Base-by-base conservation (phyloP, 139 green algal species). In the Chlamydomonas sphaeroides region DNA sequence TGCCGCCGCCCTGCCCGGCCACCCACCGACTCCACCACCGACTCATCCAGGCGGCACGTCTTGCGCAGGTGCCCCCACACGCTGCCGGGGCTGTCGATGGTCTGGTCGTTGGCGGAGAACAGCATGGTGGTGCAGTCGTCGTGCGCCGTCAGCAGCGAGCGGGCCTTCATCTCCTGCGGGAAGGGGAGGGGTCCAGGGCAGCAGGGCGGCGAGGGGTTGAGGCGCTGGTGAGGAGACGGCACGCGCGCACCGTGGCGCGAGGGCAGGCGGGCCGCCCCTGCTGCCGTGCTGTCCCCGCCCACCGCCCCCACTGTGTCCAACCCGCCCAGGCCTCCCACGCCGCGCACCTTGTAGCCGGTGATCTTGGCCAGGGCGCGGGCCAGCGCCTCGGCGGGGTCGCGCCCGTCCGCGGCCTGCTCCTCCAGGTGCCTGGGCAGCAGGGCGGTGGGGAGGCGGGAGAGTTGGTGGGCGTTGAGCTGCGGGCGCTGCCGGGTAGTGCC, bases 321-420 rank as follows among this genome's bases (percentile, higher is more conserved):
- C n/a, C n/a, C n/a, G n/a, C n/a, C n/a, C n/a, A n/a, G n/a, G n/a
- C n/a, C n/a, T n/a, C n/a, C n/a, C n/a, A n/a, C n/a, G n/a, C n/a
- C n/a, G n/a, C n/a, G n/a, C 39, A 80, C 73, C 61, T 82, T 82
- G 75, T 82, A n/a, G 86, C 96, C 96, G 3, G 96, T 94, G 70
- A 98, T 95, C 83, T 95, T 95, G 36, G 96, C 96, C 49, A 99
- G 90, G 1, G 96, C 96, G 39, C 90, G 76, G n/a, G 96, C 94
- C 33, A 99, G 83, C 0, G 93, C 93, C 36, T 94, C 93, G 53
- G 94, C 88, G 0, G 94, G 80, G 61, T 71, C 59, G 39, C 76
- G 30, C 6, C 63, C 74, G 53, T 94, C 85, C 42, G 21, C 61
- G 25, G 41, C 61, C 38, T 68, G 57, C 71, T 59, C 30, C 14